phyloP scores from a whole-genome alignment of 371 early-diverging fungal genomes.

The Mucor plumbeus region DNA sequence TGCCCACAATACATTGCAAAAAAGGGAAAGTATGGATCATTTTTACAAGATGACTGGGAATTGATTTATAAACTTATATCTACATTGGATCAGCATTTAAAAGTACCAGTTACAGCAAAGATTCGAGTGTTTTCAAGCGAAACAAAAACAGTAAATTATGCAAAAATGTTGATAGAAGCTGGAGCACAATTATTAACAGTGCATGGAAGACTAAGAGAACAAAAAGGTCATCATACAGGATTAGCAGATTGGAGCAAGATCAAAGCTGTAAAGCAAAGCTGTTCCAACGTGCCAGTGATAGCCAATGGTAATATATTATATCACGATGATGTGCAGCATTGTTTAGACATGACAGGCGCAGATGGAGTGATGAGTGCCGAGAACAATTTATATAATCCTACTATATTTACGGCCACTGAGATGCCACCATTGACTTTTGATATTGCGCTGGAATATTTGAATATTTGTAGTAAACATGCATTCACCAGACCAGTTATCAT shows the following conservation, averaged over 20 bases:
- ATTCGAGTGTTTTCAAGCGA: slow-evolving; percentile 91
- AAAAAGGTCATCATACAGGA: slow-evolving; percentile 94
- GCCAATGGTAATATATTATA: slow-evolving; percentile 96
- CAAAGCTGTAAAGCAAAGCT: slow-evolving; percentile 75
- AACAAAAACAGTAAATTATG: slow-evolving; percentile 90
- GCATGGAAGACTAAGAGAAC: slow-evolving; percentile 93
- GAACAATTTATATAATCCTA: slow-evolving; percentile 88
- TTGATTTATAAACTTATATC: slow-evolving; percentile 72
- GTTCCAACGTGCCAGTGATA: slow-evolving; percentile 75
- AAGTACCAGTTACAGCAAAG: slow-evolving; percentile 95
- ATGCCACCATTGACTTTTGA: slow-evolving; percentile 62
- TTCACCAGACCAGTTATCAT: slow-evolving; percentile 61
- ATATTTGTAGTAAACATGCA: slow-evolving; percentile 60
- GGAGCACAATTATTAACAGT: slow-evolving; percentile 92
- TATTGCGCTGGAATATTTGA: slow-evolving; percentile 81
- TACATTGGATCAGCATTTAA: slow-evolving; percentile 74
- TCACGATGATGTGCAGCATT: slow-evolving; percentile 79
- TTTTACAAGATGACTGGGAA: slow-evolving; percentile 94
- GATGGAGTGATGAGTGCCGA: slow-evolving; percentile 97
- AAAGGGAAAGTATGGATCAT: slow-evolving; percentile 95
- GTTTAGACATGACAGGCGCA: slow-evolving; percentile 82
- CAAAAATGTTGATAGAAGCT: slow-evolving; percentile 90
- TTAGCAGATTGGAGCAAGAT: slow-evolving; percentile 97
- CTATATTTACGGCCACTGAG: slow-evolving; percentile 61
- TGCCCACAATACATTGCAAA: slow-evolving; percentile 97